Evolutionary conservation across 352 stramenopile species (phyloP), one percentile per base, ranked within the genome.

Genomic region (Globisporangium uncinulatum): DNA sequence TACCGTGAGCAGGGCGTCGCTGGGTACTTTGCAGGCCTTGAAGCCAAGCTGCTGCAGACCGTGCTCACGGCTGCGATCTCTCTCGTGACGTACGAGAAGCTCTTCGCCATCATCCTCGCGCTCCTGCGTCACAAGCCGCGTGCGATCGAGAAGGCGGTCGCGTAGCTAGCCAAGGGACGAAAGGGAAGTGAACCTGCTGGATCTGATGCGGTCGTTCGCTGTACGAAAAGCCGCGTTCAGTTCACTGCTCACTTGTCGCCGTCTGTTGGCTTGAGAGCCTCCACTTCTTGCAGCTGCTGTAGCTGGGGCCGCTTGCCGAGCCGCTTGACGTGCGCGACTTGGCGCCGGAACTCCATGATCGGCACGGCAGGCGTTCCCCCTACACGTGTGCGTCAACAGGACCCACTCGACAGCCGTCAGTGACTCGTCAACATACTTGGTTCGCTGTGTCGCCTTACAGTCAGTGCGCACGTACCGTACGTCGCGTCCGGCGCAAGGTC

Each of bases 71-170:
- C 86, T 7, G 89, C 91, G 50, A 94, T 98, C 65, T 96, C 87
- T 39, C 95, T 97, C 59, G 76, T 98, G 58, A 96, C 88, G 17
- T 98, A 98, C 74, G 94, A 98, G 61, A 94, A 97, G 67, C 85
- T 97, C 51, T 58, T 87, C 45, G 67, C 71, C 15, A 51, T 86
- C 32, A 86, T 87, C 50, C 56, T 87, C 45, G 21, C 83, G 47
- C 34, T 86, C 54, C 62, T 87, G 63, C 68, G 76, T 31, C 73
- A 81, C 24, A 29, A 29, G 56, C 13, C 36, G 37, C 66, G 61
- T 21, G 58, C 61, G 42, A 55, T 79, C 20, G 63, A 61, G 47
- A 84, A 84, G 57, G 66, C 74, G 5, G 50, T 61, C 17, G 74
- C 71, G 24, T 83, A 76, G 58, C 20, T 10, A 42, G 36, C 8